Evolutionary conservation across 176 grass and related monocot species (phyloP).

Genomic region (Alopecurus myosuroides): DNA sequence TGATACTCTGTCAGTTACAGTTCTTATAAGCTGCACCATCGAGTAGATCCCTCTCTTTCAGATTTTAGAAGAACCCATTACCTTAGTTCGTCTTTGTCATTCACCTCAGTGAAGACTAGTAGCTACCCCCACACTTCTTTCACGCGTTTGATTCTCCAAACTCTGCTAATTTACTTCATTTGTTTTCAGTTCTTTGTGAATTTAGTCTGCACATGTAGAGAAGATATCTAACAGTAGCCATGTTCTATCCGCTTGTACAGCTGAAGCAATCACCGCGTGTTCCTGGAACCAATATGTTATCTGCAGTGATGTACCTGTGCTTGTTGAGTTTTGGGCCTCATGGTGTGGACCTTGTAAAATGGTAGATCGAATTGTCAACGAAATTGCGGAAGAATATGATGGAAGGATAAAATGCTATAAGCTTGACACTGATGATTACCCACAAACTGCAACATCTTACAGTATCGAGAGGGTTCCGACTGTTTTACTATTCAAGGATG

Average conservation of each 20-base stretch:
- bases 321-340: conserved; percentile 88
- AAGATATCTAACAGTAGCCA: conserved; percentile 14
- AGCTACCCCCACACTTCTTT: neutral
- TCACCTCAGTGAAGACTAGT: neutral
- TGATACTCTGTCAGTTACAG: neutral
- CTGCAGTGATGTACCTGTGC: conserved; percentile 69
- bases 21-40: neutral
- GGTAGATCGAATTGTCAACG: conserved; percentile 59
- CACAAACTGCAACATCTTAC: conserved; percentile 54
- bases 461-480: conserved; percentile 64
- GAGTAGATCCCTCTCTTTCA: neutral
- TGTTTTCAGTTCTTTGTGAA: neutral
- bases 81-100: neutral
- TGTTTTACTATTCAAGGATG: conserved; percentile 87
- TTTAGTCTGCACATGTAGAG: neutral
- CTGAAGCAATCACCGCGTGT: conserved; percentile 71
- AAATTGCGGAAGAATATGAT: conserved; percentile 72
- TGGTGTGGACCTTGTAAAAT: conserved; percentile 94
- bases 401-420: conserved; percentile 78
- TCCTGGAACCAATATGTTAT: conserved; percentile 74
- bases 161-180: neutral
- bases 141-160: neutral
- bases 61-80: neutral
- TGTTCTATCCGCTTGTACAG: conserved; percentile 43
- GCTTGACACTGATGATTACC: conserved; percentile 78